A percentile compares a stretch with the other conserved stretches of the same genome.
Conservation (phyloP, 2,329 filamentous ascomycete species). For the Monilinia laxa region DNA sequence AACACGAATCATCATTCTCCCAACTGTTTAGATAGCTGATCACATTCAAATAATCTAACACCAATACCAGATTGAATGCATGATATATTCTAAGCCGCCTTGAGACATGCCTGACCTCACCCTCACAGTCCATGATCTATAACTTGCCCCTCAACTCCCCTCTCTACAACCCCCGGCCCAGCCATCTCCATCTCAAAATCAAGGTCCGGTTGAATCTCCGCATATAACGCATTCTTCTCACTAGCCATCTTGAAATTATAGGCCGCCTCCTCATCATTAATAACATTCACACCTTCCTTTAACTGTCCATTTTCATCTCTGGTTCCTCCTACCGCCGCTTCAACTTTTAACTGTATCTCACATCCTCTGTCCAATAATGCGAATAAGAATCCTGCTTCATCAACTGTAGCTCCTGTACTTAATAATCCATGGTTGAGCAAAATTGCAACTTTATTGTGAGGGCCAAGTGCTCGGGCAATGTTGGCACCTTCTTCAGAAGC, state of each 20-base stretch:
- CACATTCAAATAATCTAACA: too few species aligned
- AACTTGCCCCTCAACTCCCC: conserved; percentile 36
- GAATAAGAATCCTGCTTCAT: conserved; percentile 72
- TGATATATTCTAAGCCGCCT: too few species aligned
- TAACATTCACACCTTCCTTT: conserved; percentile 37
- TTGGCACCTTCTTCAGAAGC: conserved; percentile 61
- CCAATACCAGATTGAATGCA: too few species aligned
- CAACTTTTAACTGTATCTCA: conserved; percentile 64
- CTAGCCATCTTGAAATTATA: conserved; percentile 53
- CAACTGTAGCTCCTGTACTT: conserved; percentile 69
- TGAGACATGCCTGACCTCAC: too few species aligned
- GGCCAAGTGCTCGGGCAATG: conserved; percentile 62
- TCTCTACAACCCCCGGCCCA: conserved; percentile 38
- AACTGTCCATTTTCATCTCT: conserved; percentile 44
- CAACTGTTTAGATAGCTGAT: too few species aligned
- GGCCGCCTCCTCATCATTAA: conserved; percentile 55
- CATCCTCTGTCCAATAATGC: conserved; percentile 68
- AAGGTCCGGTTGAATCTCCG: conserved; percentile 50
- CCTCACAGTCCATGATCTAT: conserved; percentile 35
- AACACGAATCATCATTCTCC: too few species aligned
- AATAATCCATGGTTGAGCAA: conserved; percentile 71
- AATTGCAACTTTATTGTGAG: conserved; percentile 58
- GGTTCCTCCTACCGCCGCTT: conserved; percentile 61
- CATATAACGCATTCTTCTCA: conserved; percentile 48
- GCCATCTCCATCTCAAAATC: conserved; percentile 49